Evolutionary conservation across 1,284 basidiomycete species (phyloP).

Genomic region (Ceratobasidium sp.): DNA sequence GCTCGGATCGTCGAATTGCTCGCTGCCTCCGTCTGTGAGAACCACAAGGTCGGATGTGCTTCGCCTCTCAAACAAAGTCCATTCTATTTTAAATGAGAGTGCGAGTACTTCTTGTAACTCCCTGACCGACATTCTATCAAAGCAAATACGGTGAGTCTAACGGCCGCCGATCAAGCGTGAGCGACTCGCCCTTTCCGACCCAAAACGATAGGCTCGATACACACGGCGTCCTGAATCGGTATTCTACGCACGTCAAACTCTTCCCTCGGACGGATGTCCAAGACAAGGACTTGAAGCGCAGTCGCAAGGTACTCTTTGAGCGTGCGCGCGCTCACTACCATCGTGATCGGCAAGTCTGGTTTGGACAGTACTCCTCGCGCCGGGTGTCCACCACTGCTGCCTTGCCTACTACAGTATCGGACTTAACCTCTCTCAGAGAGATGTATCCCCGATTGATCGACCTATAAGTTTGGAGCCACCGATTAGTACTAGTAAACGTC

Average conservation of each 20-base stretch:
- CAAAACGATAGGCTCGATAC: constrained; percentile 87
- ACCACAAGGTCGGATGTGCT: constrained; percentile 93
- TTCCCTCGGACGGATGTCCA: constrained; percentile 85
- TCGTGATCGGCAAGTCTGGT: constrained; percentile 67
- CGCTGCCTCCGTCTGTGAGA: constrained; percentile 84
- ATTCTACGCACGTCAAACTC: constrained; percentile 85
- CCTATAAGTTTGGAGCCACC: too few relatives aligned
- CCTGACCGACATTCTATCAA: constrained; percentile 73
- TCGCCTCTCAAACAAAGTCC: constrained; percentile 80
- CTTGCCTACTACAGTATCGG: background rate
- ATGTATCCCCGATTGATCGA: too few relatives aligned
- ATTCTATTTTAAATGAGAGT: constrained; percentile 79
- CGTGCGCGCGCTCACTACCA: constrained; percentile 71
- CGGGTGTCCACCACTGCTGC: constrained; percentile 44
- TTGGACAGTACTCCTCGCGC: constrained; percentile 35
- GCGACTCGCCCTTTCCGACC: constrained; percentile 73
- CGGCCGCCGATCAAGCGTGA: background rate
- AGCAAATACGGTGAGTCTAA: too few relatives aligned
- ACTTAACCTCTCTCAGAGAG: too few relatives aligned
- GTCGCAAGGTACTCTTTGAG: constrained; percentile 72
- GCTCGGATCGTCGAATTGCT: constrained; percentile 64
- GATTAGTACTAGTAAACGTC: too few relatives aligned
- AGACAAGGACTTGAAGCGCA: constrained; percentile 72
- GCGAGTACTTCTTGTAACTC: constrained; percentile 83
- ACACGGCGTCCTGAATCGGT: constrained; percentile 78